Percentiles rank a stretch among this genome's conserved stretches.
Conservation (phyloP, 208 protist genomes). For the Vickermania spadyakhi region DNA sequence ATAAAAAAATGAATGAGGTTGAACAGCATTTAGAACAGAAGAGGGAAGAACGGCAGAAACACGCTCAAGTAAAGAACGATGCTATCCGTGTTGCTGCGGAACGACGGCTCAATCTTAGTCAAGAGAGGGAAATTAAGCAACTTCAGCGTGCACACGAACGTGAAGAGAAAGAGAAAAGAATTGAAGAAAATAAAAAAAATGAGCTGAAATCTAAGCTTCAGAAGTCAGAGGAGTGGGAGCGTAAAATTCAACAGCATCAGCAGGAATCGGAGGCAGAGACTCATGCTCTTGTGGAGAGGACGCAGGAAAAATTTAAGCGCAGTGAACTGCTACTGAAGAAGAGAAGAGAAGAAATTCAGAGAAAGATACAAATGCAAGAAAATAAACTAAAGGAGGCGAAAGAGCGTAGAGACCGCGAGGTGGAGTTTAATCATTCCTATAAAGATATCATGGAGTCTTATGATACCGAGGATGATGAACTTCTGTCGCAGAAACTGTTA, state of each 20-base stretch:
- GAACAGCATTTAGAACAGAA: slow-evolving; percentile 72
- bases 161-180: slow-evolving; percentile 16
- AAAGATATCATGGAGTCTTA: slow-evolving; percentile 41
- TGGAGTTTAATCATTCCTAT: slow-evolving; percentile 12
- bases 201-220: slow-evolving; percentile 26
- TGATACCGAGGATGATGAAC: slow-evolving; percentile 46
- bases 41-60: slow-evolving; percentile 49
- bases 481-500: slow-evolving; percentile 32
- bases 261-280: slow-evolving; percentile 16
- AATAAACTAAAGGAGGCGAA: slow-evolving; percentile 26
- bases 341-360: slow-evolving; percentile 12
- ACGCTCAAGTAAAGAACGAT: slow-evolving; percentile 57
- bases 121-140: slow-evolving; percentile 61
- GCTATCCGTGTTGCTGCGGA: slow-evolving; percentile 65
- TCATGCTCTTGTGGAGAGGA: slow-evolving; percentile 15
- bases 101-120: slow-evolving; percentile 52
- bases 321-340: slow-evolving; percentile 22
- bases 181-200: slow-evolving; percentile 24
- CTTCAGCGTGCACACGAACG: slow-evolving; percentile 56
- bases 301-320: slow-evolving; percentile 21
- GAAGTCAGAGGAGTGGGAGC: slow-evolving; percentile 23
- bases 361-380: slow-evolving; percentile 23
- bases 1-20: slow-evolving; percentile 69
- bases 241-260: slow-evolving; percentile 23
- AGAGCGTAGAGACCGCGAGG: not conserved